Evolutionary conservation across 805 yeast species (phyloP), one percentile per base, ranked within the genome.

Genomic region (Kuraishia capsulata): DNA sequence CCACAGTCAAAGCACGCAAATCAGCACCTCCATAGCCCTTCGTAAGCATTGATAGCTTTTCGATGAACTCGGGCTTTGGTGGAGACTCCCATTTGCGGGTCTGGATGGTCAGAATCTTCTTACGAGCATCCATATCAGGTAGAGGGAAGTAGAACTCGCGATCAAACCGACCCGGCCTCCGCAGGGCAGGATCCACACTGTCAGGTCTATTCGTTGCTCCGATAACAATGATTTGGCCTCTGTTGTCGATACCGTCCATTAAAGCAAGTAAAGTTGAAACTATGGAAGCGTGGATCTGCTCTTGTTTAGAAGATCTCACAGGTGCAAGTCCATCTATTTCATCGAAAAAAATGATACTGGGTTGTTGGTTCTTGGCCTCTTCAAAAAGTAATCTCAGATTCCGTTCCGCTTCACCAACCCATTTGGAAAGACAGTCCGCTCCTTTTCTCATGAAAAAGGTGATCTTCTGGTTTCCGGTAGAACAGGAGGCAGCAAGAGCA

Each of bases 361-460:
- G 98, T 60, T 92, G 98, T 49, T 88, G 89, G 46, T 85, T 87
- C 50, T 82, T 83, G 1, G 98, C 98, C 59, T 92, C 97, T 61
- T 92, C 97, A 56, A 92, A 92, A 40, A 92, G 62, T 32, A 90
- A 64, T 42, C 98, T 66, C 44, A 92, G 65, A 57, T 92, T 97
- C 47, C 98, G 71, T 61, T 92, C 98, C 4, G 97, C 97, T 59
- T 92, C 98, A 51, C 98, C 98, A 3, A 92, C 97, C 98, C 98
- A 92, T 63, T 92, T 92, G 33, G 96, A 85, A 49, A 92, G 65
- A 54, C 95, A 84, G 57, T 92, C 98, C 0, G 98, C 97, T 46
- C 98, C 99, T 56, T 92, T 92, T 44, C 99, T 67, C 98, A 92
- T 92, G 61, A 88, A 92, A 53, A 92, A 92, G 0, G 98, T 88